Evolutionary conservation across 225 moss, liverwort and hornwort species (phyloP).

Genomic region (Thuidium tamariscinum): DNA sequence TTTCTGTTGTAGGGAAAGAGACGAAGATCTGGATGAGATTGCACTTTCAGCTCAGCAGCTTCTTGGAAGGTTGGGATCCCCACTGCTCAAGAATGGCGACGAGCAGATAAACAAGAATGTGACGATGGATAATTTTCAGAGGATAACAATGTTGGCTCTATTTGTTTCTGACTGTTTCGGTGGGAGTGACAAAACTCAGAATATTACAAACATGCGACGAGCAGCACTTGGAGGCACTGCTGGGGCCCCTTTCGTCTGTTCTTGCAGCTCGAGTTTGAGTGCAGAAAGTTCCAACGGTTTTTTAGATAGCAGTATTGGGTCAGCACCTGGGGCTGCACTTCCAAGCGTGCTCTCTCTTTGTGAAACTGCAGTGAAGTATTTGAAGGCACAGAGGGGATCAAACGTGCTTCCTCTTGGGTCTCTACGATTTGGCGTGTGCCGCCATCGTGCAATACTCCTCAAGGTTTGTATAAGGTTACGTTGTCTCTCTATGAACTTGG

Average conservation of each 20-base stretch:
- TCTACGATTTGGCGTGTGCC: constrained; percentile 81
- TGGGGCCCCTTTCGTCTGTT: constrained; percentile 84
- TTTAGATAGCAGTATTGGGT: constrained; percentile 20
- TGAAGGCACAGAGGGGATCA: constrained; percentile 67
- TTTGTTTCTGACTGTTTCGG: constrained; percentile 97
- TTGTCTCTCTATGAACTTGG: not conserved
- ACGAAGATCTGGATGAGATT: constrained; percentile 84
- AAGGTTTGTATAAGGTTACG: constrained; percentile 36
- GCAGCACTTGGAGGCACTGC: constrained; percentile 76
- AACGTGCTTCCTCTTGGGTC: constrained; percentile 86
- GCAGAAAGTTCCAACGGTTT: constrained; percentile 23
- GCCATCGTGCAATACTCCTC: constrained; percentile 93
- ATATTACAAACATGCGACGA: constrained; percentile 74
- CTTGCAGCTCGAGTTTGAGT: constrained; percentile 60
- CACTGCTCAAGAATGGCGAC: constrained; percentile 27
- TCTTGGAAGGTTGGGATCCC: constrained; percentile 42
- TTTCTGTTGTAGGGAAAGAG: constrained; percentile 55
- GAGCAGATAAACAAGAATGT: constrained; percentile 3
- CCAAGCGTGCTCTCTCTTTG: constrained; percentile 72
- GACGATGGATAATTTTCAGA: constrained; percentile 49
- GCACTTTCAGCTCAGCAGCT: constrained; percentile 87
- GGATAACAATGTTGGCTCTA: constrained; percentile 63
- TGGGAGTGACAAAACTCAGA: constrained; percentile 88
- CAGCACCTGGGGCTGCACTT: constrained; percentile 30
- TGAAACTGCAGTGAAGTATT: constrained; percentile 67